Evolutionary conservation across 805 yeast genomes (phyloP).

Genomic region (Suhomyces pyralidae): DNA sequence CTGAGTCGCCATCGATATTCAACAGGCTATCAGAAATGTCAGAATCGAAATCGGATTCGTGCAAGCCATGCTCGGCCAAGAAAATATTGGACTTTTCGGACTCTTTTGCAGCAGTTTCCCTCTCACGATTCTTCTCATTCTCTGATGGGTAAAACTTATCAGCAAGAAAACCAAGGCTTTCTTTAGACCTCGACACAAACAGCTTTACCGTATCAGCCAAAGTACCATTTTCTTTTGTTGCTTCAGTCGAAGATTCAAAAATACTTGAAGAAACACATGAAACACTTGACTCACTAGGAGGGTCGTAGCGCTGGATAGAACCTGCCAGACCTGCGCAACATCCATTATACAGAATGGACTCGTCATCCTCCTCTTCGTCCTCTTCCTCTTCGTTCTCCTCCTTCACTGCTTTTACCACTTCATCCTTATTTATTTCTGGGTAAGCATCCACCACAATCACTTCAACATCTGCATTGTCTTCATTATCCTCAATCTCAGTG

Average conservation of each 20-base stretch:
- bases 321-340: slow-evolving; percentile 7
- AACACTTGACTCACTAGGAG: not conserved
- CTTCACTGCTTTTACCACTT: not conserved
- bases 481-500: slow-evolving; percentile 1
- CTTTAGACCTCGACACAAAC: slow-evolving; percentile 5
- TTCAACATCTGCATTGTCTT: not conserved
- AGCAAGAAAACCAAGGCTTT: slow-evolving; percentile 7
- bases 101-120: not conserved
- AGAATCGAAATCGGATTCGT: slow-evolving; percentile 7
- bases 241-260: not conserved
- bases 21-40: not conserved
- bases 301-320: slow-evolving; percentile 5
- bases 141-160: slow-evolving; percentile 4
- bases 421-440: slow-evolving; percentile 1
- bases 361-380: not conserved
- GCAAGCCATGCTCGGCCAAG: not conserved
- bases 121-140: not conserved
- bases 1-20: not conserved
- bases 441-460: slow-evolving; percentile 4
- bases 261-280: not conserved
- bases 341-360: not conserved
- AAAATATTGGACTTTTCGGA: not conserved
- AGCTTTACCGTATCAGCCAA: not conserved
- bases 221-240: not conserved
- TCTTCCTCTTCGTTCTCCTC: not conserved